Base-by-base conservation (phyloP, 2,329 filamentous ascomycete genomes). In the Tolypocladium amazonense region DNA sequence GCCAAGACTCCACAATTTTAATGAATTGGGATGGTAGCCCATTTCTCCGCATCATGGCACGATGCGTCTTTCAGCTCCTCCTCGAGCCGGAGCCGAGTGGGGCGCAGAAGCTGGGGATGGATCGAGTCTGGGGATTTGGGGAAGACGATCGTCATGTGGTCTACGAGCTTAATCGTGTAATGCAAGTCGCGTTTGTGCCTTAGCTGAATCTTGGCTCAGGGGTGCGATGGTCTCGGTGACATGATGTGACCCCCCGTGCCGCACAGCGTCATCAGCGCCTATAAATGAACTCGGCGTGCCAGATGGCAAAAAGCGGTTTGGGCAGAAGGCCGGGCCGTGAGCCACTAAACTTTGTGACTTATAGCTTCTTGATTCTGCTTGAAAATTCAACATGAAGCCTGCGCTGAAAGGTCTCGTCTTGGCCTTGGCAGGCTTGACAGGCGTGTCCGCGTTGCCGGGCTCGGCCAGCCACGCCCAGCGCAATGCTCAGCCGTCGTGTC, bases 401-500 rank as follows among this genome's bases (percentile, higher is more conserved):
- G 4, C 27, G 20, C 30, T 53, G 20, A 20, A 53, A 35, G 27
- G 30, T 18, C 30, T 53, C n/a, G 43, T 25, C 30, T 30, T 53
- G 50, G 30, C 50, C 50, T 1, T 35, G n/a, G n/a, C 50, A 3
- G 50, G 30, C 20, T 35, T 53, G 11, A 53, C 30, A 3, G 50
- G 18, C 11, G 50, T 33, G 30, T 20, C 30, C 3, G 50, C 30
- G 20, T 35, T 53, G 50, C 50, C 50, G n/a, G n/a, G n/a, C 30
- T 35, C 50, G 9, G 50, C 20, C 50, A 12, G 30, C 50, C 20
- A n/a, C 11, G 27, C 4, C 30, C 27, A n/a, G 25, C 47, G 47
- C 4, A 9, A 12, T 33, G 27, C 15, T 18, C 27, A n/a, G 2
- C 64, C 72, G 11, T 65, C 73, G 2, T 72, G 70, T 41, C 68